These are phyloP conservation scores for Aspergillus incahuasiensis DNA, from an alignment of 495 filamentous ascomycete genomes.

Conservation along the genomic window DNA sequence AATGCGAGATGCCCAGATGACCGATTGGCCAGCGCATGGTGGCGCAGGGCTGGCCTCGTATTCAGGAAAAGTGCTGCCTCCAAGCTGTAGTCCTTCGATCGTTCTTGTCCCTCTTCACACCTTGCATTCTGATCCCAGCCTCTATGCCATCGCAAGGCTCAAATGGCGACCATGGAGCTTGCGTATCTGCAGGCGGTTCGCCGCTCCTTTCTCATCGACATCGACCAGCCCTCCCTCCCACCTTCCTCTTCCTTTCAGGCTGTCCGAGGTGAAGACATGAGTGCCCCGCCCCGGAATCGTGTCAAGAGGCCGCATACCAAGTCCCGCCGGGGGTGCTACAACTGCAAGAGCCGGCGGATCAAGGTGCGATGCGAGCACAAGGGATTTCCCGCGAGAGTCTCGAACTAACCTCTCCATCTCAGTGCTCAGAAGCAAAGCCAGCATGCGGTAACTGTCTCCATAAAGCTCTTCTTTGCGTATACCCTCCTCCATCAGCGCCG, in stretches of 20 bases:
- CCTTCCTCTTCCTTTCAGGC: no score
- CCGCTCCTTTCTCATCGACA: not conserved
- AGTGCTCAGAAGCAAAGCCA: constrained; percentile 55
- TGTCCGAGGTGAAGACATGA: no score
- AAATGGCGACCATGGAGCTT: not conserved
- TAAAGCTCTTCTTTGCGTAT: constrained; percentile 53
- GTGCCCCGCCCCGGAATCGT: not conserved
- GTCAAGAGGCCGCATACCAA: constrained; percentile 48
- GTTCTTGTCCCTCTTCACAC: no score
- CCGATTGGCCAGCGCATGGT: no score
- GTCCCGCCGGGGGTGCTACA: constrained; percentile 58
- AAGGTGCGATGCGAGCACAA: constrained; percentile 31
- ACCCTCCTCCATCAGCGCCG: constrained; percentile 32
- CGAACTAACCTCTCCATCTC: not conserved
- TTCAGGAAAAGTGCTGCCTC: no score
- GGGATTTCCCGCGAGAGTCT: not conserved
- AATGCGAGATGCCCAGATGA: no score
- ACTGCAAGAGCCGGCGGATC: constrained; percentile 60
- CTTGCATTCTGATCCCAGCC: no score
- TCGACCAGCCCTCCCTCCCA: no score
- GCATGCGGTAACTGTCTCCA: constrained; percentile 56
- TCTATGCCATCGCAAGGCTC: no score
- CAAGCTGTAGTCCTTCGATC: no score
- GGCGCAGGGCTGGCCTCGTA: no score
- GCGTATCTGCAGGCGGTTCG: not conserved